Conservation (phyloP, 177 flowering plant species). For the Vitis hybrid region DNA sequence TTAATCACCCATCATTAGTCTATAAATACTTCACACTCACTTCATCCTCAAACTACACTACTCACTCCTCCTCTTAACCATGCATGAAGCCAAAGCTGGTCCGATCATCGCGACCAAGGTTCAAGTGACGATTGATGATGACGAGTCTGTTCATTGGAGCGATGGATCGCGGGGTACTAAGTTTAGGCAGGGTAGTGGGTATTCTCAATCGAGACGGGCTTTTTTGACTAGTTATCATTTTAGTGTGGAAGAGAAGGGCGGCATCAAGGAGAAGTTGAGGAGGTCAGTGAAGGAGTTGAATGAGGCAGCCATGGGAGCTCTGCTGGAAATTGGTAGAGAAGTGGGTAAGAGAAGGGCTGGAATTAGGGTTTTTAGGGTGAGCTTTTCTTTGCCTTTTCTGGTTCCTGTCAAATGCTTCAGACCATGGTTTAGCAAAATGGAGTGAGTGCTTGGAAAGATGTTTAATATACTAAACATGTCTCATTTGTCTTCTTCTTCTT, state of each 20-base stretch:
- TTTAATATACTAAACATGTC: too few relatives aligned
- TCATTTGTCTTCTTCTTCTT: too few relatives aligned
- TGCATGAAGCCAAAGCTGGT: slow-evolving; percentile 17
- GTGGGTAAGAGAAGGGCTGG: slow-evolving; percentile 11
- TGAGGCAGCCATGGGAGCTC: slow-evolving; percentile 12
- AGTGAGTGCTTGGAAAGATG: neutral
- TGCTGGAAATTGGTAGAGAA: slow-evolving; percentile 15
- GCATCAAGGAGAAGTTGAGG: slow-evolving; percentile 29
- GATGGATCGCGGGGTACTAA: too few relatives aligned
- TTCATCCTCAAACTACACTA: neutral
- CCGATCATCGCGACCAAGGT: slow-evolving; percentile 12
- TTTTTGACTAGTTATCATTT: slow-evolving; percentile 41
- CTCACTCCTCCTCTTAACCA: neutral
- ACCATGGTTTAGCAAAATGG: neutral
- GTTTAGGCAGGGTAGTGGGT: slow-evolving; percentile 12
- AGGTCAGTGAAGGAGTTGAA: slow-evolving; percentile 27
- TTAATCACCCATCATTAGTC: slow-evolving; percentile 1
- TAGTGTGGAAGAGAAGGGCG: neutral
- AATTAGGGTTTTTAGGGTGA: slow-evolving; percentile 19
- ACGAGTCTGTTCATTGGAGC: neutral
- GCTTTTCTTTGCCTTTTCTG: slow-evolving; percentile 8
- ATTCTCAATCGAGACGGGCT: slow-evolving; percentile 28
- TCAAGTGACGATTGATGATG: neutral
- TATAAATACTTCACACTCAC: neutral
- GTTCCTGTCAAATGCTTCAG: slow-evolving; percentile 13